Conservation (phyloP, 805 yeast genomes). For the Groenewaldozyma tartarivorans region DNA sequence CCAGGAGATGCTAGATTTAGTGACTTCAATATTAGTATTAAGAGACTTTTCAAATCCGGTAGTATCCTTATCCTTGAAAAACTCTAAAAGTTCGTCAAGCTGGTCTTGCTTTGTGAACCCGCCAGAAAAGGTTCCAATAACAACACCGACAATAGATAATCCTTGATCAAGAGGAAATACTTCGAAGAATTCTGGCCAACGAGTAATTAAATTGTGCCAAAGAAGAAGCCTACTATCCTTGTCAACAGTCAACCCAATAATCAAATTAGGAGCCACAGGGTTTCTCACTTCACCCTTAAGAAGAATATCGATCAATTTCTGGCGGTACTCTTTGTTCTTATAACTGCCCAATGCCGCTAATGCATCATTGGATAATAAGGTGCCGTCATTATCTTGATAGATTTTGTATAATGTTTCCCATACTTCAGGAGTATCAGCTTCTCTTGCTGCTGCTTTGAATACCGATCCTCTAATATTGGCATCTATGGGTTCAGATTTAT, state of each 20-base stretch:
- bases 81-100: constrained; percentile 41
- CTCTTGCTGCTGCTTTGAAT: constrained; percentile 35
- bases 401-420: constrained; percentile 29
- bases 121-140: constrained; percentile 53
- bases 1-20: constrained; percentile 45
- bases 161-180: constrained; percentile 73
- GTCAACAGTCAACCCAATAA: not conserved
- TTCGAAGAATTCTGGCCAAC: constrained; percentile 63
- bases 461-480: constrained; percentile 40
- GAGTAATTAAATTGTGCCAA: constrained; percentile 59
- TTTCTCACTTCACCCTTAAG: constrained; percentile 32
- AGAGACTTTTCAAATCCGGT: constrained; percentile 51
- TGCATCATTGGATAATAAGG: too few relatives aligned
- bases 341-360: constrained; percentile 45
- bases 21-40: constrained; percentile 46
- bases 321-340: constrained; percentile 29
- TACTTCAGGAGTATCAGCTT: constrained; percentile 27
- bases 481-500: constrained; percentile 38
- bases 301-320: constrained; percentile 33
- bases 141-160: constrained; percentile 69
- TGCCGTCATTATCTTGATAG: constrained; percentile 44
- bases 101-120: constrained; percentile 51
- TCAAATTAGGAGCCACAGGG: constrained; percentile 50
- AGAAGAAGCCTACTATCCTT: constrained; percentile 27
- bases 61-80: constrained; percentile 39